Evolutionary conservation across 176 grass and related monocot genomes (phyloP), one percentile per base, ranked within the genome.

Genomic region (Aegilops speltoides): DNA sequence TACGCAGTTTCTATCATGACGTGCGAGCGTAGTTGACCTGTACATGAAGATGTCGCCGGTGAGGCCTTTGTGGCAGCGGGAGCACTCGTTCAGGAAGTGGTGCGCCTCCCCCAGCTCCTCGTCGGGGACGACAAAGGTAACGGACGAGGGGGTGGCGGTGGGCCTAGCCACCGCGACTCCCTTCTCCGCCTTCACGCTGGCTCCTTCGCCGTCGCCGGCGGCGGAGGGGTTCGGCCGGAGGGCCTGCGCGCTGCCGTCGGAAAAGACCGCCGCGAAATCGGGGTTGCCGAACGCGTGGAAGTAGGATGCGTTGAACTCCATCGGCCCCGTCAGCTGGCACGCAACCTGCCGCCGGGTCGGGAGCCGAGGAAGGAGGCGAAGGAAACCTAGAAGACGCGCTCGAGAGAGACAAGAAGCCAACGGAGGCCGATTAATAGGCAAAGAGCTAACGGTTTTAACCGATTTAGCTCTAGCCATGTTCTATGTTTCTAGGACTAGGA

Each of bases 31-130:
- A 28, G 19, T 33, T 84, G 43, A 88, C 89, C 89, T 91, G 70
- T 85, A 91, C 89, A 91, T 91, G 86, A 85, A 91, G 86, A 91
- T 91, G 89, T 91, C 89, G 69, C 89, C 89, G 62, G 77, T 80
- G 77, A 91, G 89, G 70, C 50, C 23, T 78, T 91, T 91, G 82
- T 19, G 77, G 32, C 89, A 91, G 81, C 80, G 89, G 70, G 89
- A 70, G 86, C 89, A 91, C 77, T 85, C 82, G 77, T 91, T 86
- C 61, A 91, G 82, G 86, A 91, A 91, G 70, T 84, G 19, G 40
- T 88, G 86, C 14, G 68, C 38, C 86, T 91, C 89, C 69, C 80
- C 86, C 12, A 75, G 70, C 29, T 91, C 86, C 63, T 73, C 83
- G 69, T 91, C 86, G 22, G 77, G 86, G 69, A 91, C 86, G 38